These are phyloP conservation scores for Crithidia fasciculata DNA, from an alignment of 208 protist species.

Conservation along the genomic window DNA sequence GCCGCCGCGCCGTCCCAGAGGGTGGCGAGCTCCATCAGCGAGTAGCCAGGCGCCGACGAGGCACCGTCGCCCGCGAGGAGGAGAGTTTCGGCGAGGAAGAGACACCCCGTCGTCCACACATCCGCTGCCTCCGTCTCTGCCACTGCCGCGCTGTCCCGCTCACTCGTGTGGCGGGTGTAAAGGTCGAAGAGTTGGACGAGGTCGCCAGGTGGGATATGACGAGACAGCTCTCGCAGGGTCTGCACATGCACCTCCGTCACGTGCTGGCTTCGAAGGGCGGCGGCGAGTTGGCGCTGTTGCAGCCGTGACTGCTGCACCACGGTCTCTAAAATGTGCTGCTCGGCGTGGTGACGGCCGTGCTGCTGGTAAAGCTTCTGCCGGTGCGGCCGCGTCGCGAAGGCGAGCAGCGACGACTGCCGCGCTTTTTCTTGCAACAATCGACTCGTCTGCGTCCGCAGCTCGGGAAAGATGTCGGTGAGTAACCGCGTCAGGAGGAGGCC, in stretches of 20 bases:
- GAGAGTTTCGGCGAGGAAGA: slow-evolving; percentile 64
- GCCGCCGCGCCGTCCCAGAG: slow-evolving; percentile 52
- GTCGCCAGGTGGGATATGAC: slow-evolving; percentile 33
- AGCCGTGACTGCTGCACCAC: slow-evolving; percentile 70
- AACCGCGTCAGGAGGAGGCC: slow-evolving; percentile 40
- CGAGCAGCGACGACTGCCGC: slow-evolving; percentile 66
- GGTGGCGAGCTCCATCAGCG: slow-evolving; percentile 28
- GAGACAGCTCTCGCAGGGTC: slow-evolving; percentile 34
- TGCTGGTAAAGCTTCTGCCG: slow-evolving; percentile 52
- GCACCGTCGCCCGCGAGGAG: slow-evolving; percentile 26
- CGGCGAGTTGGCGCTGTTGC: slow-evolving; percentile 71
- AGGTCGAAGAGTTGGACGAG: slow-evolving; percentile 54
- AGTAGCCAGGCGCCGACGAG: slow-evolving; percentile 12
- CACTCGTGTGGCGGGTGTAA: slow-evolving; percentile 22
- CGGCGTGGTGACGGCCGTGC: slow-evolving; percentile 31
- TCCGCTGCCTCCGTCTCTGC: slow-evolving; percentile 15
- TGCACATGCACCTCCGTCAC: slow-evolving; percentile 44
- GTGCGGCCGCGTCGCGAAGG: slow-evolving; percentile 75
- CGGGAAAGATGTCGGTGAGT: slow-evolving; percentile 65
- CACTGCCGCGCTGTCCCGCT: background rate
- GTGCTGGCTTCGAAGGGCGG: slow-evolving; percentile 61
- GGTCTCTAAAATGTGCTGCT: slow-evolving; percentile 55
- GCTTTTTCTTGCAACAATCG: slow-evolving; percentile 52
- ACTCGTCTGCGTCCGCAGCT: slow-evolving; percentile 76
- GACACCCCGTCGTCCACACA: slow-evolving; percentile 41